phyloP scores from a whole-genome alignment of 140 eudicot species.

The Stevia rebaudiana region DNA sequence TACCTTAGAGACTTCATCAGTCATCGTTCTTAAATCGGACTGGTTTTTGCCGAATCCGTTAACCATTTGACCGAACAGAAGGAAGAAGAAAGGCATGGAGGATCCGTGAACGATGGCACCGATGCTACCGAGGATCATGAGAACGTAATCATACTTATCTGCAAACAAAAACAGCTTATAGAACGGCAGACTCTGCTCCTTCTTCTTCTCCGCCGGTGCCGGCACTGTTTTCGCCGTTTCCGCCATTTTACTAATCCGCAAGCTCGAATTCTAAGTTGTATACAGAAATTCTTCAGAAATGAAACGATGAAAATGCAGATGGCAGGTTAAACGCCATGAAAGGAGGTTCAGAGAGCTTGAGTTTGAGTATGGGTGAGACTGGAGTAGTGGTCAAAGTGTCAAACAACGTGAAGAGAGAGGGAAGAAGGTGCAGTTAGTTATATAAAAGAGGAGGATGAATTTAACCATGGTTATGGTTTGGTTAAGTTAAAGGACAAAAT shows the following conservation, averaged over 20 bases:
- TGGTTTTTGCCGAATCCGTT: constrained; percentile 97
- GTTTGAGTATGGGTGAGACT: constrained; percentile 17
- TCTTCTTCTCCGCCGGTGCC: constrained; percentile 79
- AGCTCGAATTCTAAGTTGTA: background rate
- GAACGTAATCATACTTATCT: constrained; percentile 52
- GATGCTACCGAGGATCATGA: constrained; percentile 51
- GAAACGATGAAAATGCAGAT: background rate
- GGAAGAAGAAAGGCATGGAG: constrained; percentile 64
- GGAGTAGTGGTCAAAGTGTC: constrained; percentile 31
- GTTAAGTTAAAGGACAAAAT: constrained; percentile 14
- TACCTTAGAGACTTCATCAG: constrained; percentile 92
- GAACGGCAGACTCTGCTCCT: constrained; percentile 85
- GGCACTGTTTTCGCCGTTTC: constrained; percentile 51
- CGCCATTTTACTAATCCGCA: constrained; percentile 37
- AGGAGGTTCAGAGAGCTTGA: constrained; percentile 10
- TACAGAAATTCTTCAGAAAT: background rate
- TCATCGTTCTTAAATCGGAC: constrained; percentile 65
- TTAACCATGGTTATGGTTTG: constrained; percentile 35
- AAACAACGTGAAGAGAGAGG: constrained; percentile 26
- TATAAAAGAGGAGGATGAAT: constrained; percentile 24
- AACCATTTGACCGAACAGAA: constrained; percentile 85
- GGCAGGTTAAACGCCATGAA: constrained; percentile 16
- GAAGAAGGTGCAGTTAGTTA: constrained; percentile 24
- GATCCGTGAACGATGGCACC: constrained; percentile 67
- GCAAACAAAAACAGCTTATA: constrained; percentile 81